Conservation (phyloP, 305 asterid species). For the Solanum hybrid region DNA sequence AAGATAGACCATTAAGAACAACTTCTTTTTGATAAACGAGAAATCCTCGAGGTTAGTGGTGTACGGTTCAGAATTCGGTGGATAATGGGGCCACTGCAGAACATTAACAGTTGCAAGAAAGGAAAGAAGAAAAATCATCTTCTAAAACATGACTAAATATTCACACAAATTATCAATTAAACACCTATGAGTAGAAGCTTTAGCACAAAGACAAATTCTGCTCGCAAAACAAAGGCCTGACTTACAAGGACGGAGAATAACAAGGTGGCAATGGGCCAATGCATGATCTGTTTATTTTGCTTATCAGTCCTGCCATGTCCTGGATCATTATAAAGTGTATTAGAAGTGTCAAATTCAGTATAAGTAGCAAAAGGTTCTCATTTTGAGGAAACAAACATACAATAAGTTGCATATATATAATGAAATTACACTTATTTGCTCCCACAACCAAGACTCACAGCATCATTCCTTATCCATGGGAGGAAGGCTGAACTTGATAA, state of each 20-base stretch:
- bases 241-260: constrained; percentile 94
- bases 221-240: background rate
- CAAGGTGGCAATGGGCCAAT: constrained; percentile 96
- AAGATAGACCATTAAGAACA: background rate
- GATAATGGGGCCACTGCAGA: background rate
- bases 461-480: background rate
- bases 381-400: background rate
- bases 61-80: background rate
- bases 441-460: background rate
- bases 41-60: background rate
- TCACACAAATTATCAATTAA: background rate
- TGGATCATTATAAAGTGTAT: constrained; percentile 23
- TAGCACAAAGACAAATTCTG: background rate
- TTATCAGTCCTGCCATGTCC: constrained; percentile 99
- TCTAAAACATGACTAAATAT: background rate
- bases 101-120: background rate
- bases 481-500: too few relatives aligned
- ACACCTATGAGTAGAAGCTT: background rate
- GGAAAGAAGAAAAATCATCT: background rate
- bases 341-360: background rate
- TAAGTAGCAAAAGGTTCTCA: background rate
- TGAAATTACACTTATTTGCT: background rate
- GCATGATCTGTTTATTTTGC: constrained; percentile 92
- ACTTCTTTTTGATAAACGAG: background rate
- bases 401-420: background rate